Conservation (phyloP, 106 monocot species). For the Apostasia shenzhenica region DNA sequence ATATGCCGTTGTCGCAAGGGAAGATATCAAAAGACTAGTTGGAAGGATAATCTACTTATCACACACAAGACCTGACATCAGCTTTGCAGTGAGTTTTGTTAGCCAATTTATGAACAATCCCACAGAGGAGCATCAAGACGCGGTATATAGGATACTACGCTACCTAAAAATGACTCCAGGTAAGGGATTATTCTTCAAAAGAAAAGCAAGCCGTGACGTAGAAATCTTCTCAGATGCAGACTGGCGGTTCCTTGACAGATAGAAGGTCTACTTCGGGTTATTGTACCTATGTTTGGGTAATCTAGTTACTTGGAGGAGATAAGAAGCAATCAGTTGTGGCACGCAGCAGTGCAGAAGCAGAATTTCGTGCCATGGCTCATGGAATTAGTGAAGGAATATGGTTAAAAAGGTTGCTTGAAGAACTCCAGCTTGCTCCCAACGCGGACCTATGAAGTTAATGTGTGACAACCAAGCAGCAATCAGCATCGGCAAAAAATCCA, state of each 20-base stretch:
- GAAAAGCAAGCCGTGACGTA: neutral
- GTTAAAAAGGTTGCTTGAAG: neutral
- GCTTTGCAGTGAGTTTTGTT: conserved; percentile 10
- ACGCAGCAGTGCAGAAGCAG: conserved; percentile 10
- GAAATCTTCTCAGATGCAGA: conserved; percentile 11
- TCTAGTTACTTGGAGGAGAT: conserved; percentile 13
- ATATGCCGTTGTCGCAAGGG: neutral
- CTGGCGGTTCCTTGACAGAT: conserved; percentile 11
- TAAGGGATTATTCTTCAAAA: too few species aligned
- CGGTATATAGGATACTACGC: neutral
- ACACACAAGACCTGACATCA: conserved; percentile 14
- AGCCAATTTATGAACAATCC: conserved; percentile 15
- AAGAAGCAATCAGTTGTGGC: conserved; percentile 16
- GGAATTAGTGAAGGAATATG: too few species aligned
- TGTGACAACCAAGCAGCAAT: conserved; percentile 19
- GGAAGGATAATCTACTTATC: conserved; percentile 12
- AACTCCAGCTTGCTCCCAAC: neutral
- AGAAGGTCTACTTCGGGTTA: conserved; percentile 10
- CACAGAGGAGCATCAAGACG: conserved; percentile 3
- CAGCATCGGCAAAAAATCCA: conserved; percentile 17
- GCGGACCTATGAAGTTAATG: neutral
- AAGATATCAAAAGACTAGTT: neutral
- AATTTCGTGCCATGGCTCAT: conserved; percentile 7
- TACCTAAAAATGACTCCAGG: conserved; percentile 3
- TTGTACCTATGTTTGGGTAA: conserved; percentile 16